Percentiles rank a stretch among this genome's conserved stretches.
phyloP scores from a whole-genome alignment of 148 eudicot species.

The Rhododendron henanense region DNA sequence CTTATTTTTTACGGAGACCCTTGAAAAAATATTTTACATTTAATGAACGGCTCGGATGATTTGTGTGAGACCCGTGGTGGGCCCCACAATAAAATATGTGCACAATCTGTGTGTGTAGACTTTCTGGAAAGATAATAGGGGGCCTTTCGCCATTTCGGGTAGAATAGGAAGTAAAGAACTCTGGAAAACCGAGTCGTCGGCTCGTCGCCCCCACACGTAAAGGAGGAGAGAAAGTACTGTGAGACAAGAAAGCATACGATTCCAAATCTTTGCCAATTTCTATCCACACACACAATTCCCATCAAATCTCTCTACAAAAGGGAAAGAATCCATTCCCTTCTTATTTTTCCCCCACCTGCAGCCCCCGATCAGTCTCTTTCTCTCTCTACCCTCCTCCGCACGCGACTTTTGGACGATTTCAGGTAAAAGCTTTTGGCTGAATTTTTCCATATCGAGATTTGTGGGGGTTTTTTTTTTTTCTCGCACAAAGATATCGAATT shows the following conservation, averaged over 20 bases:
- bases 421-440: not conserved
- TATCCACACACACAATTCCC: not conserved
- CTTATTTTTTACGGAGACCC: no score
- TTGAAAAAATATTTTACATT: no score
- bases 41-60: no score
- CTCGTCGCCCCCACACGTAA: not conserved
- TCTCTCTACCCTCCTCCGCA: not conserved
- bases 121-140: not conserved
- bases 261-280: slow-evolving; percentile 5
- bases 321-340: not conserved
- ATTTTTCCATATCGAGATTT: not conserved
- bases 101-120: no score
- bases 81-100: no score
- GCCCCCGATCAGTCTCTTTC: slow-evolving; percentile 4
- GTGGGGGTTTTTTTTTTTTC: not conserved
- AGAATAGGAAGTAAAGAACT: not conserved
- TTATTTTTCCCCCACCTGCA: not conserved
- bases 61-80: no score
- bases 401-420: not conserved
- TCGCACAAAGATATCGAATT: not conserved
- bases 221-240: not conserved
- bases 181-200: not conserved
- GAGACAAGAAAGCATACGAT: slow-evolving; percentile 2
- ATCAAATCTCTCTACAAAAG: not conserved
- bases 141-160: not conserved